These are phyloP conservation scores for Fusarium chaquense DNA, from an alignment of 2,329 filamentous ascomycete genomes.

Conservation along the genomic window DNA sequence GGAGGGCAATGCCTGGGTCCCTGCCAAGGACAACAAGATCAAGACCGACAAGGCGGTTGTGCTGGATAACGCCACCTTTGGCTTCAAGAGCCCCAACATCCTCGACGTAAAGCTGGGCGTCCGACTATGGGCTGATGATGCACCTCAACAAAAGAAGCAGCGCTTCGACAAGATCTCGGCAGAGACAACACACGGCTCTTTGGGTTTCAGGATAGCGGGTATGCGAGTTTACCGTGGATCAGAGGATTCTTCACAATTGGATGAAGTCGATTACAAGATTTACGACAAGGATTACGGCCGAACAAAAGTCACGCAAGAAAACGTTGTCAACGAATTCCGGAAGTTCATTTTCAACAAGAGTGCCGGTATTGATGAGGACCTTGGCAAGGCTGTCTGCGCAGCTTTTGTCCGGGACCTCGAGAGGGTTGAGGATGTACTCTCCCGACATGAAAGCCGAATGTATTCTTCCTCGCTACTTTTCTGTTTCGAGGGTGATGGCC, in stretches of 20 bases:
- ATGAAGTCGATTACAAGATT: constrained; percentile 67
- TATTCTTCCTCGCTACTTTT: constrained; percentile 73
- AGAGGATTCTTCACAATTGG: constrained; percentile 62
- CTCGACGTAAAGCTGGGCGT: constrained; percentile 92
- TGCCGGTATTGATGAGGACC: constrained; percentile 69
- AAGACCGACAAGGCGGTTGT: constrained; percentile 84
- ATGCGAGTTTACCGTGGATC: constrained; percentile 73
- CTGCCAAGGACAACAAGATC: constrained; percentile 70
- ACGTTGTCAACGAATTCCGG: constrained; percentile 66
- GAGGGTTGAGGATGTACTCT: constrained; percentile 65
- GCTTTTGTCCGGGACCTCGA: constrained; percentile 67
- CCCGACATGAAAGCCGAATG: constrained; percentile 70
- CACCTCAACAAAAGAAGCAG: constrained; percentile 67
- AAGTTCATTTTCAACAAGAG: constrained; percentile 69
- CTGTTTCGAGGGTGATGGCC: constrained; percentile 73
- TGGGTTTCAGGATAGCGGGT: constrained; percentile 73
- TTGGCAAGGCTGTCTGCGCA: constrained; percentile 67
- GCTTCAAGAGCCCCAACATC: constrained; percentile 88
- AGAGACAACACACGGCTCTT: constrained; percentile 69
- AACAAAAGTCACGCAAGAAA: constrained; percentile 63
- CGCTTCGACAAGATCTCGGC: constrained; percentile 70
- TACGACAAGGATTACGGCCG: constrained; percentile 75
- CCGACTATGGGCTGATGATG: constrained; percentile 85
- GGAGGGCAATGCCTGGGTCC: constrained; percentile 57
- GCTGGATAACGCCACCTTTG: constrained; percentile 83